A percentile compares a stretch with the other conserved stretches of the same genome.
Evolutionary conservation across 192 early-diverging fungal genomes (phyloP).

Genomic region (Coemansia sp.): DNA sequence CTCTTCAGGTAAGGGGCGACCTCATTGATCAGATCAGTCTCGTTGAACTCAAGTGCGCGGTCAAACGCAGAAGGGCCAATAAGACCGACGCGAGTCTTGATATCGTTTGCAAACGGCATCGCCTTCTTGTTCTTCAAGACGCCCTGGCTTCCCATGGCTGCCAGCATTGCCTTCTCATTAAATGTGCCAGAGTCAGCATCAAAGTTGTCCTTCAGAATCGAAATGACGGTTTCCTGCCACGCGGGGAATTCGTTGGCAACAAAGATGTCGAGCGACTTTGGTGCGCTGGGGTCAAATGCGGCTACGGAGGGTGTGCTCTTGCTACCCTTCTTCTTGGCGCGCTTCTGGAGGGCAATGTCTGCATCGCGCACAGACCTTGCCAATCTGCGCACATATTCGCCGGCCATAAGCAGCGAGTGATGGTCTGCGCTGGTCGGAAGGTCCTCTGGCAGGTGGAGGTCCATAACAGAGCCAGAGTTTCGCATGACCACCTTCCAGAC

Average conservation of each 20-base stretch:
- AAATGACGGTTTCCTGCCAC: constrained; percentile 83
- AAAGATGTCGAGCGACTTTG: constrained; percentile 76
- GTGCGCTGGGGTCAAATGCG: constrained; percentile 59
- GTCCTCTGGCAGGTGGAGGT: constrained; percentile 65
- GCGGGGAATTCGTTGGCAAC: constrained; percentile 83
- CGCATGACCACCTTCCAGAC: constrained; percentile 80
- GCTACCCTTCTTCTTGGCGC: constrained; percentile 78
- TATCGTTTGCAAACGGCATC: constrained; percentile 94
- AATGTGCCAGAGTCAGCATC: constrained; percentile 60
- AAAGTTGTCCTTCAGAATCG: constrained; percentile 61
- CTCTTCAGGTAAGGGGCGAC: constrained; percentile 59
- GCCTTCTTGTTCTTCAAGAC: constrained; percentile 91
- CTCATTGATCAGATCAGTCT: constrained; percentile 65
- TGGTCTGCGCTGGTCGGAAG: constrained; percentile 65
- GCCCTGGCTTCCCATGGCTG: constrained; percentile 63
- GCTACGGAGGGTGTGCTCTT: constrained; percentile 56
- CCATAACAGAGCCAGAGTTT: constrained; percentile 70
- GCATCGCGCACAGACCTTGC: constrained; percentile 76
- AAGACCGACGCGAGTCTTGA: constrained; percentile 78
- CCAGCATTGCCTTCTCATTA: constrained; percentile 73
- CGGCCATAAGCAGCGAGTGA: constrained; percentile 68
- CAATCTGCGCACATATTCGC: constrained; percentile 77
- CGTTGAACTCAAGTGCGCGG: constrained; percentile 80
- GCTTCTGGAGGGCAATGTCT: constrained; percentile 58
- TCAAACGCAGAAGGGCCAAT: constrained; percentile 74